These are phyloP conservation scores for Eimeria tenella DNA, from an alignment of 169 alveolate species.

Conservation along the genomic window DNA sequence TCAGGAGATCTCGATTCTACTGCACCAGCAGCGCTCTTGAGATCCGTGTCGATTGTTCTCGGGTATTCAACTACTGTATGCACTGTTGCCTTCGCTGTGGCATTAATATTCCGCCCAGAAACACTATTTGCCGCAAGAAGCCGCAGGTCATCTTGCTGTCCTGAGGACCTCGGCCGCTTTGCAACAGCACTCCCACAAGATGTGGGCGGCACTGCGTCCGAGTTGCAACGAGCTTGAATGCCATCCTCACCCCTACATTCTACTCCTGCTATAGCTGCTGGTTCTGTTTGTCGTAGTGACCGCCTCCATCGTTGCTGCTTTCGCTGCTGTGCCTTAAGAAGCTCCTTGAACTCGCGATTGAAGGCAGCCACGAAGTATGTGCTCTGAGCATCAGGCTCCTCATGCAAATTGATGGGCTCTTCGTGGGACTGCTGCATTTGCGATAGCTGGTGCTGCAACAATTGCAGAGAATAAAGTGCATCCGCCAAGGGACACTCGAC, in stretches of 20 bases:
- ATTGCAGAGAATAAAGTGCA: constrained; percentile 28
- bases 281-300: constrained; percentile 10
- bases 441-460: constrained; percentile 22
- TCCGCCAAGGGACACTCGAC: constrained; percentile 49
- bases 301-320: background rate
- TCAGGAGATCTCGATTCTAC: background rate
- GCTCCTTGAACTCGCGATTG: background rate
- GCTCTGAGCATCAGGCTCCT: background rate
- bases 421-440: background rate
- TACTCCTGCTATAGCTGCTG: background rate
- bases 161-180: too few species aligned
- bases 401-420: background rate
- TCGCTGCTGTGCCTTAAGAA: constrained; percentile 26
- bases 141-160: too few species aligned
- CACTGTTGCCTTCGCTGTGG: background rate
- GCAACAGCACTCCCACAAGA: background rate
- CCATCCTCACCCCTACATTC: background rate
- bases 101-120: too few species aligned
- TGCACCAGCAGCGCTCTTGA: constrained; percentile 9
- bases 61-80: background rate
- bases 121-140: too few species aligned
- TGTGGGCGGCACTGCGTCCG: background rate
- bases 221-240: background rate
- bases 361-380: constrained; percentile 7
- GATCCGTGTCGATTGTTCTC: background rate